These are phyloP conservation scores for Ascochyta fabae DNA, from an alignment of 2,329 filamentous ascomycete species.

Conservation along the genomic window DNA sequence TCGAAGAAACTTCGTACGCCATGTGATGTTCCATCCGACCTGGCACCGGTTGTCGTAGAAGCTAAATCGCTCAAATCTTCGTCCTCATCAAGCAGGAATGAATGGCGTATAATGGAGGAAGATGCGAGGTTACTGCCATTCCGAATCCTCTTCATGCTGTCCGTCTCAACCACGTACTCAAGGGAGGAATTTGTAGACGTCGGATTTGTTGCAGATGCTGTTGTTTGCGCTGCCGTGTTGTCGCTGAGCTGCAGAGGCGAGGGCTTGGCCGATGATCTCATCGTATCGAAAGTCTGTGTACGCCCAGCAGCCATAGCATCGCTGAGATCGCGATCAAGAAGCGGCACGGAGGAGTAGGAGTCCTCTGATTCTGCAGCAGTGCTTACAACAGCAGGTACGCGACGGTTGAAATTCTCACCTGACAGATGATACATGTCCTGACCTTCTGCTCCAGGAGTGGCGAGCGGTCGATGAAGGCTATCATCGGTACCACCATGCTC, in stretches of 20 bases:
- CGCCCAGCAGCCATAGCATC: conserved; percentile 29
- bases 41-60: conserved; percentile 61
- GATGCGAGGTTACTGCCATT: conserved; percentile 52
- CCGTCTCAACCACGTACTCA: conserved; percentile 59
- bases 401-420: conserved; percentile 38
- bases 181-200: conserved; percentile 57
- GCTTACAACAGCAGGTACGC: conserved; percentile 36
- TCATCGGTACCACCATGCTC: conserved; percentile 32
- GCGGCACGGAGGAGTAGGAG: conserved; percentile 78
- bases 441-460: conserved; percentile 35
- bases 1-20: conserved; percentile 58
- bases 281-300: conserved; percentile 52
- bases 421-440: conserved; percentile 43
- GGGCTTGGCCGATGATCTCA: conserved; percentile 54
- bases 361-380: conserved; percentile 67
- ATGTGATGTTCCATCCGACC: conserved; percentile 45
- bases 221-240: conserved; percentile 20
- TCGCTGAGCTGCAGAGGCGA: conserved; percentile 39
- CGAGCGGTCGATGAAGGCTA: conserved; percentile 35
- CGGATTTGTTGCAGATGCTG: conserved; percentile 19
- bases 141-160: conserved; percentile 58
- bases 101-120: conserved; percentile 43
- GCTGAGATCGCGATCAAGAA: conserved; percentile 70
- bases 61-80: conserved; percentile 62
- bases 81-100: conserved; percentile 61